Percentiles rank a stretch among this genome's conserved stretches.
Conservation (phyloP, 305 asterid genomes). For the Coffea humblotiana region DNA sequence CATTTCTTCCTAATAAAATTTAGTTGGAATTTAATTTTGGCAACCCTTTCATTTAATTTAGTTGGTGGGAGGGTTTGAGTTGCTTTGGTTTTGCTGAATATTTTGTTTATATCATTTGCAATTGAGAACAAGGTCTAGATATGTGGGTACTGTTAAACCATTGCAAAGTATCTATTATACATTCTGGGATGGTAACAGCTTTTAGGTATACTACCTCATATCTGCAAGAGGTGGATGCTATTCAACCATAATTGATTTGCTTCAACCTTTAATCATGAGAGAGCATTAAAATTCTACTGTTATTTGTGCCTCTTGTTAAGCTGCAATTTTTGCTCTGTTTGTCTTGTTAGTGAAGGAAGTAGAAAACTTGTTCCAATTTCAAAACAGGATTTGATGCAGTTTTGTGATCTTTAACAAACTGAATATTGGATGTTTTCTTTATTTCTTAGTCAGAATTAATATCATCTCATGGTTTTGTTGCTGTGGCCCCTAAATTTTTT, state of each 20-base stretch:
- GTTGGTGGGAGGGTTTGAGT: not conserved
- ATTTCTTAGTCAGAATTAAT: not conserved
- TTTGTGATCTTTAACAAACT: not conserved
- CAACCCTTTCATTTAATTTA: not conserved
- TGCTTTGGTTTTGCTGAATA: not conserved
- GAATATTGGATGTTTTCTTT: not conserved
- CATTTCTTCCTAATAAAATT: not conserved
- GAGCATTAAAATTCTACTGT: not conserved
- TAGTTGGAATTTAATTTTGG: not conserved
- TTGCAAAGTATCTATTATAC: not conserved
- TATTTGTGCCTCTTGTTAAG: not conserved
- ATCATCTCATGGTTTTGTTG: not conserved
- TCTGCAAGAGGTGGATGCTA: not conserved
- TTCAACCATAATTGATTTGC: not conserved
- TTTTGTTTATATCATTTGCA: not conserved
- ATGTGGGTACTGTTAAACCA: not conserved
- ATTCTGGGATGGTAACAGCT: not conserved
- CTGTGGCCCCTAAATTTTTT: conserved; percentile 23
- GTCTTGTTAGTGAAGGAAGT: not conserved
- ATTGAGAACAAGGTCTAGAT: not conserved
- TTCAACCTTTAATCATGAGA: not conserved
- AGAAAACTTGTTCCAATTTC: not conserved
- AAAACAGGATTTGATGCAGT: not conserved
- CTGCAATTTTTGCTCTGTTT: not conserved
- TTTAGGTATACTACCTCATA: not conserved